Base-by-base conservation (phyloP, 768 basidiomycete genomes). In the Termitomyces sp. region DNA sequence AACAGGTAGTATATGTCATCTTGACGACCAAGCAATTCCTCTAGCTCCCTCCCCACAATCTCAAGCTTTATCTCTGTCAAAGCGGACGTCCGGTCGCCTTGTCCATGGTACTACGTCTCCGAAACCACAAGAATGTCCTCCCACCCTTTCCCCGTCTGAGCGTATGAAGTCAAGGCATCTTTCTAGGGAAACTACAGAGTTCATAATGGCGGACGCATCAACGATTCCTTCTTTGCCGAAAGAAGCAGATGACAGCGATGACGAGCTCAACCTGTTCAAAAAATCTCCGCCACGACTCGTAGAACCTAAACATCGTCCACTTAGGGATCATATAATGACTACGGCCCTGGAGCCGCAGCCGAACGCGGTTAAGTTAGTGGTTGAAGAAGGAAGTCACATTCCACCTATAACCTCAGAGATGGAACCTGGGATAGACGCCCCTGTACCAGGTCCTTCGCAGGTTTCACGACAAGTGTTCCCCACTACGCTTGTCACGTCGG, bases 181-280 rank as follows among this genome's bases (percentile, higher is more conserved):
- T 4, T 9, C n/a, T 5, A 25, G 4, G 12, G 46, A 58, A 48
- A 55, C n/a, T 46, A 25, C 14, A 40, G 49, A 53, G 42, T 31
- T 12, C 7, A 46, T 37, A 31, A 32, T 17, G n/a, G 48, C 25
- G 32, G 38, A 52, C 14, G 9, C 29, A 29, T 32, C 36, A 7
- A 56, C 40, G 62, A 66, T 37, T 40, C 51, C 50, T 43, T 56
- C n/a, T 48, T 52, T 37, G 46, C 49, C n/a, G 29, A 65, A 67
- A 53, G 66, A 64, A 46, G 38, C 53, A 43, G 73, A 74, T 59
- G 73, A 77, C 38, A 70, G 67, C 7, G 68, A 63, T n/a, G 77
- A 79, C 60, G 78, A 80, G 66, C 74, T 80, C 8, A 79, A 80
- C 62, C 67, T 80, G 48, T 71, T 80, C 38, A 72, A 73, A 14